These are phyloP conservation scores for Prunus dulcis DNA, from an alignment of 306 rosid species.

Conservation along the genomic window DNA sequence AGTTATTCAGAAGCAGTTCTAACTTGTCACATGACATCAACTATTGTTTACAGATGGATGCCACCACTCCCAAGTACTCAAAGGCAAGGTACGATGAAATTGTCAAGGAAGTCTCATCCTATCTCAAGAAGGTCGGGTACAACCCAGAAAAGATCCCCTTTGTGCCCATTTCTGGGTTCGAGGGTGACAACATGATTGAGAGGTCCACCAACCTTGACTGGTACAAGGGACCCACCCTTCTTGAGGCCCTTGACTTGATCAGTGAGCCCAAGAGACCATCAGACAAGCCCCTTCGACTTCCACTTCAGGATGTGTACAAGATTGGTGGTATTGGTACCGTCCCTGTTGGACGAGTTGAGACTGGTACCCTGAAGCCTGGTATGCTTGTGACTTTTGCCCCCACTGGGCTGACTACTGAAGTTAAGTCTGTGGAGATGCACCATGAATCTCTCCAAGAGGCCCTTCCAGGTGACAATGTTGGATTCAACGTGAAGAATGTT, in stretches of 20 bases:
- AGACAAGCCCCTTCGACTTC: conserved; percentile 41
- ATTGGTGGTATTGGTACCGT: conserved; percentile 42
- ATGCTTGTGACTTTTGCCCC: conserved; percentile 36
- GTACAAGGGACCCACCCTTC: conserved; percentile 43
- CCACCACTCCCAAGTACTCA: conserved; percentile 40
- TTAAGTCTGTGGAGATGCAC: conserved; percentile 42
- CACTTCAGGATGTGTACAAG: conserved; percentile 42
- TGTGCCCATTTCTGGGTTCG: conserved; percentile 37
- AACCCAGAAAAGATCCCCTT: conserved; percentile 37
- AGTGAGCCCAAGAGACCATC: conserved; percentile 38
- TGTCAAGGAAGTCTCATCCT: conserved; percentile 34
- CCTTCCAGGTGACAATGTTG: conserved; percentile 38
- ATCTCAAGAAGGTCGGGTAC: conserved; percentile 39
- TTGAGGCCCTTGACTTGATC: conserved; percentile 35
- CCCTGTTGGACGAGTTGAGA: conserved; percentile 40
- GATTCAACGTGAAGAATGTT: conserved; percentile 37
- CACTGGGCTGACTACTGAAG: conserved; percentile 30
- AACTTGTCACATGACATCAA: background rate
- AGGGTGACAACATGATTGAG: conserved; percentile 44
- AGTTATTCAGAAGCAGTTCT: background rate
- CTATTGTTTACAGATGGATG: conserved; percentile 25
- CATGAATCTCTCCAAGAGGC: conserved; percentile 32
- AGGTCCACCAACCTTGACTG: conserved; percentile 39
- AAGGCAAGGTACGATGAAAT: conserved; percentile 41
- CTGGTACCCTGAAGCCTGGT: conserved; percentile 34